phyloP scores from a whole-genome alignment of 225 moss, liverwort and hornwort genomes.

The Pseudoscleropodium purum region DNA sequence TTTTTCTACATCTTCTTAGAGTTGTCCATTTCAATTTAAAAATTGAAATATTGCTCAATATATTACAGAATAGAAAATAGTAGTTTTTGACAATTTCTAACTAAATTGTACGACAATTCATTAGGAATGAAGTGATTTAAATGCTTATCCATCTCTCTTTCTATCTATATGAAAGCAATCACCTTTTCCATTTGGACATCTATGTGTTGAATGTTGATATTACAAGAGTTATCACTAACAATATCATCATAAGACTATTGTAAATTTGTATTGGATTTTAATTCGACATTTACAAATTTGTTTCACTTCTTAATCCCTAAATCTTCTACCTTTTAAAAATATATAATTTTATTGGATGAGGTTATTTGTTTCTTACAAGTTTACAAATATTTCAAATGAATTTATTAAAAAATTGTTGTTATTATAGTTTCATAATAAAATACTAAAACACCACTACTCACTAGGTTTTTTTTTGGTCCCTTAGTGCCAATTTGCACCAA shows the following conservation, averaged over 20 bases:
- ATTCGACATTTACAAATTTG: background rate
- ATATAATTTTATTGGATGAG: background rate
- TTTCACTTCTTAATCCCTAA: background rate
- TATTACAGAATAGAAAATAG: background rate
- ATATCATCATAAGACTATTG: background rate
- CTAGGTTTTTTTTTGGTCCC: no score
- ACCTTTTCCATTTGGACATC: background rate
- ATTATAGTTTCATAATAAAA: background rate
- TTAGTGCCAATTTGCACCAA: no score
- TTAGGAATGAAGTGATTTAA: background rate
- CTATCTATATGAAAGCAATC: background rate
- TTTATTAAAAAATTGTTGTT: background rate
- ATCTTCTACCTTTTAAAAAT: background rate
- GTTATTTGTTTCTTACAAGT: background rate
- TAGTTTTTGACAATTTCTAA: background rate
- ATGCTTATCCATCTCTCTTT: no score
- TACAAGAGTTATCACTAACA: background rate
- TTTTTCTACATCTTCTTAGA: background rate
- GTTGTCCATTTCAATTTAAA: rapidly evolving
- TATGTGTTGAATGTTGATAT: background rate
- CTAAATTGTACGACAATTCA: rapidly evolving
- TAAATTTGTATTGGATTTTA: background rate
- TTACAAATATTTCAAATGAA: background rate
- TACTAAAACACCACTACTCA: no score
- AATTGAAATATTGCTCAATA: background rate